phyloP scores from a whole-genome alignment of 768 basidiomycete species.

The Mycena rebaudengoi region DNA sequence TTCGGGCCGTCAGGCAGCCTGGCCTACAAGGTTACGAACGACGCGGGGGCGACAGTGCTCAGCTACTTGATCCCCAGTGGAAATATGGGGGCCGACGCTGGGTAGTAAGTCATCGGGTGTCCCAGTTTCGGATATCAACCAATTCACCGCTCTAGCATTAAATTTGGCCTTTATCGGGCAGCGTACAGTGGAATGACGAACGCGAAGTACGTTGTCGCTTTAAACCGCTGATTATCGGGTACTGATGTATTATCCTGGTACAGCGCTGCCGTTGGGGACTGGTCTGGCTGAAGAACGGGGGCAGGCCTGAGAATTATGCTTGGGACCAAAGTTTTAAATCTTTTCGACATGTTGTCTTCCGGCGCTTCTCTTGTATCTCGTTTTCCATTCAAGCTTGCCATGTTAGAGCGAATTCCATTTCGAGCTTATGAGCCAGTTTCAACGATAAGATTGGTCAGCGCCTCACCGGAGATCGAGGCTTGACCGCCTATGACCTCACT shows the following conservation, averaged over 20 bases:
- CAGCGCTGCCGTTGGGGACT: conserved; percentile 19
- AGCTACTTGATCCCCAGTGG: conserved; percentile 10
- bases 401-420: too few species aligned
- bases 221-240: too few species aligned
- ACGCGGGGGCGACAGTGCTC: conserved; percentile 2
- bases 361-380: too few species aligned
- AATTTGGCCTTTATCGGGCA: conserved; percentile 21
- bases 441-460: too few species aligned
- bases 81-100: conserved; percentile 3
- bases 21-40: conserved; percentile 13
- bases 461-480: too few species aligned
- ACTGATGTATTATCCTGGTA: neutral
- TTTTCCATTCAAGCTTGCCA: too few species aligned
- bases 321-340: too few species aligned
- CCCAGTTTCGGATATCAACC: neutral
- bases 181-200: conserved; percentile 1
- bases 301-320: too few species aligned
- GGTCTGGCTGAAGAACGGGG: too few species aligned
- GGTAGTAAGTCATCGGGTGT: conserved; percentile 13
- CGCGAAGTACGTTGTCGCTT: conserved; percentile 1
- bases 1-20: conserved; percentile 21
- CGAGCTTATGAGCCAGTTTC: too few species aligned
- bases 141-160: conserved; percentile 2
- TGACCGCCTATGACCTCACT: too few species aligned
- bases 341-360: too few species aligned